These are phyloP conservation scores for Lodderomyces metapsilosis DNA, from an alignment of 1,139 yeast genomes.

Conservation along the genomic window DNA sequence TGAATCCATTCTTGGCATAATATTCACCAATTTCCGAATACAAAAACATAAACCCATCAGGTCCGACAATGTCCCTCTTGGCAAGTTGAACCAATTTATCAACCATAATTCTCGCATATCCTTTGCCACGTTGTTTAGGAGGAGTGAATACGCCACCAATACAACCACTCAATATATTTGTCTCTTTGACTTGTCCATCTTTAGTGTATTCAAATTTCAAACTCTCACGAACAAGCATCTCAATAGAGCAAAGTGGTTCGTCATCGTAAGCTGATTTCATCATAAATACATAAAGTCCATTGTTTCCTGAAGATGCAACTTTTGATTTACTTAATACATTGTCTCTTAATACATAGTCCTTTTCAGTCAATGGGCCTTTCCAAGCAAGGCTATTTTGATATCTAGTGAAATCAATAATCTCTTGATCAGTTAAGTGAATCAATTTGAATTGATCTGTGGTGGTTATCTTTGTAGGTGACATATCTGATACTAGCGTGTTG, in stretches of 20 bases:
- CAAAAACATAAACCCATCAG: conserved; percentile 47
- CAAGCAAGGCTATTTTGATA: conserved; percentile 50
- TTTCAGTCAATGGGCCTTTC: conserved; percentile 46
- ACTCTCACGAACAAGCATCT: conserved; percentile 34
- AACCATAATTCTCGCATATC: conserved; percentile 64
- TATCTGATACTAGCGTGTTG: background rate
- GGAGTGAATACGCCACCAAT: conserved; percentile 69
- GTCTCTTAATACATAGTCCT: conserved; percentile 55
- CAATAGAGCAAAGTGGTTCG: conserved; percentile 33
- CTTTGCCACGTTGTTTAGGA: conserved; percentile 56
- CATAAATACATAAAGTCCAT: conserved; percentile 30
- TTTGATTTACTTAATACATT: conserved; percentile 37
- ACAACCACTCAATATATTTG: conserved; percentile 45
- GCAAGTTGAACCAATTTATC: conserved; percentile 39
- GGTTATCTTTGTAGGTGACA: background rate
- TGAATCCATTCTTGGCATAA: conserved; percentile 59
- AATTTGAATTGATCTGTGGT: conserved; percentile 14
- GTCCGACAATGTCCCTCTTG: conserved; percentile 21
- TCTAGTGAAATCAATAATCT: conserved; percentile 48
- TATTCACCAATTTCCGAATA: conserved; percentile 76
- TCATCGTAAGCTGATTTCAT: conserved; percentile 23
- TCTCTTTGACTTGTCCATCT: conserved; percentile 18
- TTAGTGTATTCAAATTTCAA: conserved; percentile 22
- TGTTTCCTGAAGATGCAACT: conserved; percentile 16
- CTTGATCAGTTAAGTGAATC: conserved; percentile 31